Base-by-base conservation (phyloP, 1,284 basidiomycete species). In the Ganoderma boninense region DNA sequence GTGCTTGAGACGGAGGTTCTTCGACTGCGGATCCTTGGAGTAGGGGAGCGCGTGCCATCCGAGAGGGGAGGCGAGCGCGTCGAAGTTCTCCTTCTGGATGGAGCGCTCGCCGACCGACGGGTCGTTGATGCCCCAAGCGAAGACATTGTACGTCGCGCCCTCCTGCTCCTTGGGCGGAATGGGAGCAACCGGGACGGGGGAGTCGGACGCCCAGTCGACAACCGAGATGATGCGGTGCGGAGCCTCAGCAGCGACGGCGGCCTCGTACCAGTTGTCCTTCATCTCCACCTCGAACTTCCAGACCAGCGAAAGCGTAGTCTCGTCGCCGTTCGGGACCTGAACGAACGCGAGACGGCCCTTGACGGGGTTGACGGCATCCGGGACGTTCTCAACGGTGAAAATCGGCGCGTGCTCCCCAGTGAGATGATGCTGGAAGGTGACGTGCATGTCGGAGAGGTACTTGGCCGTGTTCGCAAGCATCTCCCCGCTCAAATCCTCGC, bases 271-370 rank as follows among this genome's bases (percentile, higher is more conserved):
- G 81, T 94, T 95, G 80, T 95, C 90, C 77, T 90, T 79, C 93
- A 95, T 93, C 84, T 95, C 93, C n/a, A 94, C 92, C 77, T 94
- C 92, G 72, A 94, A 92, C 90, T 89, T 90, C 90, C 90, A 93
- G 13, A 93, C 92, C 67, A 92, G 87, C 77, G 88, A 85, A 35
- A 94, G 86, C 29, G 86, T 84, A 18, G 86, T 87, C 26, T 81
- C 78, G 61, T 86, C 83, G 64, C 86, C 88, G 5, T 87, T 78
- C 7, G 92, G 91, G 5, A 95, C 88, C 78, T 95, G 94, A 20
- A 91, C 83, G 79, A 93, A 95, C 0, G 89, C 91, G 67, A 92
- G 80, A 73, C 85, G 87, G 5, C 89, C 88, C 83, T 93, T 93
- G 75, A 94, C 93, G 7, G 94, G 90, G 76, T 84, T 88, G 68